A percentile compares a stretch with the other conserved stretches of the same genome.
These are phyloP conservation scores for Helianthus annuus DNA, from an alignment of 129 eudicot species.

Conservation along the genomic window DNA sequence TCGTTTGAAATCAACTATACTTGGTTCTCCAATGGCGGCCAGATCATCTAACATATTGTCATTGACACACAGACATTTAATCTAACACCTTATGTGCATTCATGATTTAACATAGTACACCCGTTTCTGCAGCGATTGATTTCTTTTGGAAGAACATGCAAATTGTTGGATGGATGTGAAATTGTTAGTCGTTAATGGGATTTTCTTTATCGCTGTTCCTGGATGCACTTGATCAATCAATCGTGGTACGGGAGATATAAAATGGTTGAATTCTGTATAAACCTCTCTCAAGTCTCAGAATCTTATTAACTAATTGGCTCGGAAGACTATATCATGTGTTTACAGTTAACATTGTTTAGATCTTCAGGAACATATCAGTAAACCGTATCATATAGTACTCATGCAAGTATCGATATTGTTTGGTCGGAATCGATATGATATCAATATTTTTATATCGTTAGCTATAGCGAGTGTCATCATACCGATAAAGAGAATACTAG, in stretches of 20 bases:
- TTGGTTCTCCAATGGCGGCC: constrained; percentile 54
- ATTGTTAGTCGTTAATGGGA: constrained; percentile 23
- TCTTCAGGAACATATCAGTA: too few species aligned
- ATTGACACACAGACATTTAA: constrained; percentile 18
- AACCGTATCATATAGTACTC: too few species aligned
- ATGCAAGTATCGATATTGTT: too few species aligned
- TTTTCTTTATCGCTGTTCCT: constrained; percentile 21
- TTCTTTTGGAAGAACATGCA: constrained; percentile 14
- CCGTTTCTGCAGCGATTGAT: not conserved
- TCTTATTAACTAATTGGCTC: too few species aligned
- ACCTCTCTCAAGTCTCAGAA: too few species aligned
- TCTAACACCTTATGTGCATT: constrained; percentile 21
- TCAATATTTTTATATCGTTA: too few species aligned
- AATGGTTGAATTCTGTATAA: not conserved
- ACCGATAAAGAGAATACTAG: too few species aligned
- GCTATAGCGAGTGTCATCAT: too few species aligned
- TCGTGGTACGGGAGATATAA: constrained; percentile 6
- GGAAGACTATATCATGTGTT: too few species aligned
- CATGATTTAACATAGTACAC: constrained; percentile 9
- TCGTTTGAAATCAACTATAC: constrained; percentile 65
- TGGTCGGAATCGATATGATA: too few species aligned
- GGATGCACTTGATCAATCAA: constrained; percentile 31
- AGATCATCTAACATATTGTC: constrained; percentile 29
- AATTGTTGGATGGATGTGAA: not conserved
- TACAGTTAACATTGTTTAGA: too few species aligned